A percentile compares a stretch with the other conserved stretches of the same genome.
phyloP scores from a whole-genome alignment of 2,329 filamentous ascomycete species.

The Talaromyces amestolkiae region DNA sequence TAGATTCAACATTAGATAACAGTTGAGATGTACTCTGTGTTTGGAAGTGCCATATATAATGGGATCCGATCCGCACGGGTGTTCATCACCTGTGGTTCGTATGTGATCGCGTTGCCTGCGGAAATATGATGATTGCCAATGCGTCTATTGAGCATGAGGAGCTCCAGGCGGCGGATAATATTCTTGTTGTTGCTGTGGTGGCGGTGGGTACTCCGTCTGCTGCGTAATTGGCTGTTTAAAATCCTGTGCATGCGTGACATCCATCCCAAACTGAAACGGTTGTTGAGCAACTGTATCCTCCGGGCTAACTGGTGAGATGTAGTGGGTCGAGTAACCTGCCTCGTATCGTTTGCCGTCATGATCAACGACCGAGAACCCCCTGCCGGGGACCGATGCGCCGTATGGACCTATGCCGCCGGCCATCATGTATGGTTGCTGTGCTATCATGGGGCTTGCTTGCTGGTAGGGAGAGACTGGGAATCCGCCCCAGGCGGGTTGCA shows the following conservation, averaged over 20 bases:
- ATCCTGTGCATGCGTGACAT: constrained; percentile 1
- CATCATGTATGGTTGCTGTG: constrained; percentile 16
- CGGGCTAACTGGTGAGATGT: constrained; percentile 15
- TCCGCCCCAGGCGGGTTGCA: constrained; percentile 29
- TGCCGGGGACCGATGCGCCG: constrained; percentile 22
- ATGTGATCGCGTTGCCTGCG: background rate
- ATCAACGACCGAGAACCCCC: constrained; percentile 30
- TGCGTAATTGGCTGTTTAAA: background rate
- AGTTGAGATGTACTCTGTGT: background rate
- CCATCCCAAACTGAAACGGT: constrained; percentile 12
- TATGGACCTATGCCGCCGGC: background rate
- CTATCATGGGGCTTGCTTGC: constrained; percentile 10
- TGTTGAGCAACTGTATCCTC: constrained; percentile 7
- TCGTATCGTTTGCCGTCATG: constrained; percentile 29
- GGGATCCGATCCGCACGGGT: background rate
- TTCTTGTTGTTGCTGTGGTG: constrained; percentile 9
- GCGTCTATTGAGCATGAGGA: constrained; percentile 14
- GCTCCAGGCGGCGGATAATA: background rate
- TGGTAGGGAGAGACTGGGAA: constrained; percentile 22
- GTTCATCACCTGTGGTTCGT: background rate
- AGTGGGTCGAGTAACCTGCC: constrained; percentile 23
- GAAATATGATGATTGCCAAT: background rate
- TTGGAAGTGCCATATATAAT: background rate
- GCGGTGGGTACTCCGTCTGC: background rate
- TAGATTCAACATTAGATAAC: background rate